These are phyloP conservation scores for Kwoniella botswanensis DNA, from an alignment of 768 basidiomycete genomes.

Conservation along the genomic window DNA sequence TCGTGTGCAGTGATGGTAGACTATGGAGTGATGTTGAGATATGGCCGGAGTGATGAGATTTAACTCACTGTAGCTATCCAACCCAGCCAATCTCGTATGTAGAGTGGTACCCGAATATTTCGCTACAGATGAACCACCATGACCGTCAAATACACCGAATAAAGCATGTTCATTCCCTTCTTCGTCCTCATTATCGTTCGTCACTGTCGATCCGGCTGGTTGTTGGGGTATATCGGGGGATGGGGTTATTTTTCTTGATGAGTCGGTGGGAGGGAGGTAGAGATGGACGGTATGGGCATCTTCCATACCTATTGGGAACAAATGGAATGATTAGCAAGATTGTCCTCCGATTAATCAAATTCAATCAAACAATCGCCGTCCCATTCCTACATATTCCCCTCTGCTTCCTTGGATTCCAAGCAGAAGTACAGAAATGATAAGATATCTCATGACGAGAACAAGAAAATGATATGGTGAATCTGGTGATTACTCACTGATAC, in stretches of 20 bases:
- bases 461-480: not conserved
- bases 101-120: slow-evolving; percentile 57
- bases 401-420: no score
- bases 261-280: slow-evolving; percentile 61
- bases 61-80: slow-evolving; percentile 54
- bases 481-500: slow-evolving; percentile 77
- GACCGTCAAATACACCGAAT: slow-evolving; percentile 98
- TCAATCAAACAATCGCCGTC: no score
- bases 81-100: slow-evolving; percentile 47
- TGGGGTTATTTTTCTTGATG: slow-evolving; percentile 28
- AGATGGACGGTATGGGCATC: slow-evolving; percentile 84
- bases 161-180: slow-evolving; percentile 65
- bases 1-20: not conserved
- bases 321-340: not conserved
- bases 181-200: slow-evolving; percentile 62
- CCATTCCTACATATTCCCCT: no score
- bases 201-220: slow-evolving; percentile 53
- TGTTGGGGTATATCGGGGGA: slow-evolving; percentile 45
- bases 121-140: slow-evolving; percentile 74
- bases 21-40: no score
- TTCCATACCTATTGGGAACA: slow-evolving; percentile 78
- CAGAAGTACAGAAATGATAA: no score
- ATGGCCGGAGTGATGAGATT: no score
- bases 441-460: not conserved
- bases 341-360: not conserved